A percentile compares a stretch with the other conserved stretches of the same genome.
Evolutionary conservation across 2,329 filamentous ascomycete species (phyloP).

Genomic region (Neonectria neomacrospora): DNA sequence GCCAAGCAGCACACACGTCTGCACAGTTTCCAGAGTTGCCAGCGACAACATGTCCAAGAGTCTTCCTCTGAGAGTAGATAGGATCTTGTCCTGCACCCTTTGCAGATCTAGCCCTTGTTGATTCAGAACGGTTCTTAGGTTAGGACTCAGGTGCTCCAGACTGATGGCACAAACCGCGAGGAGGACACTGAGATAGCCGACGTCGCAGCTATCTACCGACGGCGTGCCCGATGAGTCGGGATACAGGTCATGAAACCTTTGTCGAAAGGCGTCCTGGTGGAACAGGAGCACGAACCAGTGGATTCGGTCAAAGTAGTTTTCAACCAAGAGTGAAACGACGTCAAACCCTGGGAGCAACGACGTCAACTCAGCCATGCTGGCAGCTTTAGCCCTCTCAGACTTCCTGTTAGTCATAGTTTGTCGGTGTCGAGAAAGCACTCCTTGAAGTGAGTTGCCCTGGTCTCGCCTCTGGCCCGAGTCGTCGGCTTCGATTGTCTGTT

Average conservation of each 20-base stretch:
- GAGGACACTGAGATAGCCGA: constrained; percentile 27
- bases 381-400: not conserved
- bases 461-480: not conserved
- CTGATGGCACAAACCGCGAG: constrained; percentile 31
- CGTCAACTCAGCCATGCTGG: constrained; percentile 13
- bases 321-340: constrained; percentile 42
- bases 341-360: constrained; percentile 39
- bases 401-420: constrained; percentile 4
- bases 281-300: constrained; percentile 55
- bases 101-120: not conserved
- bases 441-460: not conserved
- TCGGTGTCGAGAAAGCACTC: constrained; percentile 4
- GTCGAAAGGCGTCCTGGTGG: constrained; percentile 48
- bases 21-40: constrained; percentile 46
- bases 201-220: not conserved
- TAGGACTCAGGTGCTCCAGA: constrained; percentile 17
- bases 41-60: constrained; percentile 31
- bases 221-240: not conserved
- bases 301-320: constrained; percentile 52
- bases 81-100: constrained; percentile 5
- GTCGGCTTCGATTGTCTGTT: not conserved
- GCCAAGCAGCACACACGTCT: constrained; percentile 50
- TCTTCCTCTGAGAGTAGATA: constrained; percentile 9
- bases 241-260: constrained; percentile 26
- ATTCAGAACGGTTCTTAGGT: constrained; percentile 4